These are phyloP conservation scores for Fusarium camptoceras DNA, from an alignment of 2,329 filamentous ascomycete species.

Conservation along the genomic window DNA sequence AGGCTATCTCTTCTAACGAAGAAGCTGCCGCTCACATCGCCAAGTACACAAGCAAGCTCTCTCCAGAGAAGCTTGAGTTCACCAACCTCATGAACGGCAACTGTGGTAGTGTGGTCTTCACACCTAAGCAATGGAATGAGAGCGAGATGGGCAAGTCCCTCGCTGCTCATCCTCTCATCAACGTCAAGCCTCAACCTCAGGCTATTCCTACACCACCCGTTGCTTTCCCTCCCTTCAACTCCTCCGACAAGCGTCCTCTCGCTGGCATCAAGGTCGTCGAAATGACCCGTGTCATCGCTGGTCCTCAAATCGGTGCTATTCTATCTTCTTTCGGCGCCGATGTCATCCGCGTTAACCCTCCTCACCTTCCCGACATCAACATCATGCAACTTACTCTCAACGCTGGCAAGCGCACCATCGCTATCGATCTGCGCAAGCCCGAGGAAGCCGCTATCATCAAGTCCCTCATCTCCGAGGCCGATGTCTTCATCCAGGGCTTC, in stretches of 20 bases:
- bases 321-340: slow-evolving; percentile 20
- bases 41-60: slow-evolving; percentile 32
- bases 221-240: not conserved
- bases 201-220: slow-evolving; percentile 11
- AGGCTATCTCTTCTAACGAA: slow-evolving; percentile 35
- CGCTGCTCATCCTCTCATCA: slow-evolving; percentile 10
- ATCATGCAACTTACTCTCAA: slow-evolving; percentile 24
- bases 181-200: slow-evolving; percentile 11
- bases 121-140: slow-evolving; percentile 26
- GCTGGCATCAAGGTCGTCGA: slow-evolving; percentile 13
- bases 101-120: slow-evolving; percentile 15
- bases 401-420: slow-evolving; percentile 23
- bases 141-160: slow-evolving; percentile 27
- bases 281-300: slow-evolving; percentile 27
- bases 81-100: slow-evolving; percentile 16
- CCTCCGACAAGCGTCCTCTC: not conserved
- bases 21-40: slow-evolving; percentile 43
- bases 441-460: slow-evolving; percentile 10
- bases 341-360: slow-evolving; percentile 12
- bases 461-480: slow-evolving; percentile 8
- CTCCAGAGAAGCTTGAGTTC: slow-evolving; percentile 34
- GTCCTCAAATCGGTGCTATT: slow-evolving; percentile 15
- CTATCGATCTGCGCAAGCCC: slow-evolving; percentile 17
- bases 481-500: slow-evolving; percentile 23
- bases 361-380: slow-evolving; percentile 21